Base-by-base conservation (phyloP, 345 rosid genomes). In the Ceriops zippeliana region DNA sequence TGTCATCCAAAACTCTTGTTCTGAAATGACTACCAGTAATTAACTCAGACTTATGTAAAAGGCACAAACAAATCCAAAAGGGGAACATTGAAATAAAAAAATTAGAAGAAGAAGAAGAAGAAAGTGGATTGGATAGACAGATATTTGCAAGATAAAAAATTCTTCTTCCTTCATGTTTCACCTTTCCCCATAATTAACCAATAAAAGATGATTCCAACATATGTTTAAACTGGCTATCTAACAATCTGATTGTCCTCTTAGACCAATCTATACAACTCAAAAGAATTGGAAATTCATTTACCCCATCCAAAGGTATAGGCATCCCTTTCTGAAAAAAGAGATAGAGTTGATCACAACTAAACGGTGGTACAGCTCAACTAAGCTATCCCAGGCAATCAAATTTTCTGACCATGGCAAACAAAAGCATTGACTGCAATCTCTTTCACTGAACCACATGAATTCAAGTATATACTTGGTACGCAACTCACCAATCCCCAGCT, bases 1-100 rank as follows among this genome's bases (percentile, higher is more conserved):
- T 37, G 80, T 58, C 79, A 82, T 75, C 96, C 93, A 87, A 61
- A 83, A 21, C 87, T 82, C 76, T 86, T 87, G 74, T 86, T 82
- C 83, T 93, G 86, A 69, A 81, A 87, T 66, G 84, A 81, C 78
- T 76, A 75, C 30, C 32, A 73, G 61, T 68, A 51, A 66, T 38
- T 54, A 61, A n/a, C 26, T 53, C 27, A 30, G 59, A 62, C 52
- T 57, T 42, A 42, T 42, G 47, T 4, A 42, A 13, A 42, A 42
- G 49, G 49, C 19, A 42, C 49, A 42, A 42, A 42, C 49, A 42
- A 42, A 42, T 42, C 17, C 49, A 42, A 11, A 52, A 22, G n/a
- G 35, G 4, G 26, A 64, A 28, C 13, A 27, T 16, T 27, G 21
- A 53, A 54, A 52, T 52, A 0, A 10, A 49, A 20, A 34, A 20